phyloP scores from a whole-genome alignment of 257 asterid genomes.

The Nicotiana knightiana region DNA sequence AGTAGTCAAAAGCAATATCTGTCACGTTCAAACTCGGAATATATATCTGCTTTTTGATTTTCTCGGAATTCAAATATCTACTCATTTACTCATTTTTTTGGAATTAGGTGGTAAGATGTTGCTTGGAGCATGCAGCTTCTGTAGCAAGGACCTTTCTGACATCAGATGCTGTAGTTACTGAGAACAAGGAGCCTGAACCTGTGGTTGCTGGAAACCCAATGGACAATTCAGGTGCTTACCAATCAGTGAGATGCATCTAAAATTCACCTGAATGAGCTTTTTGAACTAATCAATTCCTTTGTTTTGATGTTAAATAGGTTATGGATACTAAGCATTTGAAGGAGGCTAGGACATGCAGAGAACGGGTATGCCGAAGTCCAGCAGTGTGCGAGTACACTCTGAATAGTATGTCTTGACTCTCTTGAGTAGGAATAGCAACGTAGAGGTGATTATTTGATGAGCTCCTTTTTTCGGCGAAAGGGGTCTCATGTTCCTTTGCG shows the following conservation, averaged over 20 bases:
- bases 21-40: background rate
- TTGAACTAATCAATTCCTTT: background rate
- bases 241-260: background rate
- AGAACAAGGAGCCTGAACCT: conserved; percentile 90
- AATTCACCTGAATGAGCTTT: background rate
- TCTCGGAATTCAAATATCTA: background rate
- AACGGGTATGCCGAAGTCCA: background rate
- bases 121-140: conserved; percentile 93
- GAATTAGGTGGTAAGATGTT: conserved; percentile 86
- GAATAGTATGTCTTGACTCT: background rate
- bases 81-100: background rate
- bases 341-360: background rate
- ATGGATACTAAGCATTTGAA: background rate
- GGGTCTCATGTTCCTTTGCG: too few species aligned
- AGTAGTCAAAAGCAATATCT: background rate
- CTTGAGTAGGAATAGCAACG: background rate
- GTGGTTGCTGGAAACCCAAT: conserved; percentile 68
- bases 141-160: conserved; percentile 95
- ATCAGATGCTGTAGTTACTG: conserved; percentile 95
- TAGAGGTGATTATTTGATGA: background rate
- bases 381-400: background rate
- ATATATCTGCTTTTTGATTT: background rate
- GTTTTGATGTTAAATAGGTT: conserved; percentile 1
- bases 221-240: conserved; percentile 82
- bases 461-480: background rate